These are phyloP conservation scores for Penicillium salamii DNA, from an alignment of 495 filamentous ascomycete genomes.

Conservation along the genomic window DNA sequence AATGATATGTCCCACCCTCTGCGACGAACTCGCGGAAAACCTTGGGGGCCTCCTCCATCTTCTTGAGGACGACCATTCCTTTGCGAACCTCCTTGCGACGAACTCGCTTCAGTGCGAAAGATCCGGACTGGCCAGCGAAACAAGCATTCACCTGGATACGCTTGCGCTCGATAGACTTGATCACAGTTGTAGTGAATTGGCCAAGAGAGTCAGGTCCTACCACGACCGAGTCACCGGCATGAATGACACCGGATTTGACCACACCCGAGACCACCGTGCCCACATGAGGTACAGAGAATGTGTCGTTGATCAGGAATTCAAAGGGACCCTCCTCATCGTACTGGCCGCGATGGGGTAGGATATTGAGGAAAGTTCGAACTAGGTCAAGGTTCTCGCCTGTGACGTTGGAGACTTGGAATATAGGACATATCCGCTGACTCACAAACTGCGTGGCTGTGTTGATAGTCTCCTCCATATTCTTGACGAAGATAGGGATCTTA, in stretches of 20 bases:
- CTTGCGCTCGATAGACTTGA: constrained; percentile 94
- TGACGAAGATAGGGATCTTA: constrained; percentile 98
- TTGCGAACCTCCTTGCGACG: constrained; percentile 92
- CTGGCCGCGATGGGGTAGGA: constrained; percentile 90
- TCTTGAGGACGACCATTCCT: constrained; percentile 95
- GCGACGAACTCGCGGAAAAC: constrained; percentile 92
- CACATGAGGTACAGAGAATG: constrained; percentile 97
- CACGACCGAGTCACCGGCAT: constrained; percentile 84
- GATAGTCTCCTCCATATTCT: constrained; percentile 84
- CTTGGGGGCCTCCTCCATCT: constrained; percentile 68
- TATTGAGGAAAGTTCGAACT: constrained; percentile 90
- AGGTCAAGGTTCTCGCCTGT: constrained; percentile 80
- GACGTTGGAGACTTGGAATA: constrained; percentile 98
- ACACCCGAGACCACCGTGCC: constrained; percentile 96
- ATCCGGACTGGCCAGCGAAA: constrained; percentile 88
- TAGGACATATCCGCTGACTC: constrained; percentile 89
- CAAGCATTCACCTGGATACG: constrained; percentile 85
- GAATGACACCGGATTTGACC: constrained; percentile 78
- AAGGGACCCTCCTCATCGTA: constrained; percentile 87
- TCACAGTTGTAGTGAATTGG: constrained; percentile 84
- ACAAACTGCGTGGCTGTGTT: constrained; percentile 96
- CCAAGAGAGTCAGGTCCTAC: constrained; percentile 91
- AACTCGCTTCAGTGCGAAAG: constrained; percentile 83
- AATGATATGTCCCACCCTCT: constrained; percentile 57
- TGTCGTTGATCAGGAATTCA: constrained; percentile 96